Percentiles rank a stretch among this genome's conserved stretches.
Evolutionary conservation across 805 yeast genomes (phyloP).

Genomic region (Candida sonorensis): DNA sequence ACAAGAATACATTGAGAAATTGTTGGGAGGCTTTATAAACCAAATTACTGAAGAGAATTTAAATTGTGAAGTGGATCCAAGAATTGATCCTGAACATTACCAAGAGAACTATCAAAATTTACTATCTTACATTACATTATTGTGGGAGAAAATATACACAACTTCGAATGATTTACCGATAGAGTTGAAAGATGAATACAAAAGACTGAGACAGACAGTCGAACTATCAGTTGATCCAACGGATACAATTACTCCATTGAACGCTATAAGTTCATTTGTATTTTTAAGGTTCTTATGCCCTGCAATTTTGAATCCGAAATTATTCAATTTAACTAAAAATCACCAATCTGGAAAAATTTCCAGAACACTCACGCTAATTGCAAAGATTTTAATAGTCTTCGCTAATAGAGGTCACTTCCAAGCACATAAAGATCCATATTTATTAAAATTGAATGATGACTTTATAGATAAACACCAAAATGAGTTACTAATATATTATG

Average conservation of each 20-base stretch:
- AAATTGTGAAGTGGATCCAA: slow-evolving; percentile 80
- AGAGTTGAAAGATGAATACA: slow-evolving; percentile 57
- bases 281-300: slow-evolving; percentile 87
- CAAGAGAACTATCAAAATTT: slow-evolving; percentile 34
- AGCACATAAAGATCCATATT: slow-evolving; percentile 81
- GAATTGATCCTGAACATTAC: slow-evolving; percentile 29
- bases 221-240: slow-evolving; percentile 54
- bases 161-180: slow-evolving; percentile 73
- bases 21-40: slow-evolving; percentile 63
- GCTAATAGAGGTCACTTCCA: slow-evolving; percentile 68
- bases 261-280: slow-evolving; percentile 76
- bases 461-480: slow-evolving; percentile 53
- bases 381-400: slow-evolving; percentile 72
- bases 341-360: slow-evolving; percentile 70
- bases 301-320: slow-evolving; percentile 82
- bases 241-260: slow-evolving; percentile 45
- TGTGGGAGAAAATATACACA: slow-evolving; percentile 60
- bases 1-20: slow-evolving; percentile 64
- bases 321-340: slow-evolving; percentile 63
- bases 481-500: slow-evolving; percentile 64
- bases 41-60: slow-evolving; percentile 40
- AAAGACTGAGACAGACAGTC: slow-evolving; percentile 53
- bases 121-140: slow-evolving; percentile 34
- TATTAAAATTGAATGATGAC: slow-evolving; percentile 54
- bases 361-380: slow-evolving; percentile 72